Evolutionary conservation across 2,329 filamentous ascomycete species (phyloP), one percentile per base, ranked within the genome.

Genomic region (Penicillium janthinellum): DNA sequence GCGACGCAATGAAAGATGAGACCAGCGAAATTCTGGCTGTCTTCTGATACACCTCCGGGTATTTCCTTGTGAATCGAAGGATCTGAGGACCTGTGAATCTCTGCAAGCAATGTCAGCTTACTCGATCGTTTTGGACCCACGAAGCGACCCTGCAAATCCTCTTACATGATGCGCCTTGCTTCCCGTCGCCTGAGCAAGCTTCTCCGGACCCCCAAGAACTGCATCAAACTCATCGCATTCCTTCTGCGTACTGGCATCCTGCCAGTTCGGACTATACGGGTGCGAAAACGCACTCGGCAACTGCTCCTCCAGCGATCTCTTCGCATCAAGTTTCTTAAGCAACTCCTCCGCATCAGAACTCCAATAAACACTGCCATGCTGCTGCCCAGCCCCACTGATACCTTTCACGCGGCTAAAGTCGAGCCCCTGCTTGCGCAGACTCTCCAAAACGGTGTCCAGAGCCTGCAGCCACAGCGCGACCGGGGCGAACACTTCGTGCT

Each of bases 1-100:
- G 77, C 0, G 94, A 97, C 2, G 94, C 93, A 54, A 98, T 83
- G 82, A 96, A 99, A 0, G 94, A 97, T 0, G 94, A 98, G 14
- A 97, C 93, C 48, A 98, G 88, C 1, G 92, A 96, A 72, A 99
- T 96, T 58, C 92, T 88, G 11, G 87, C 83, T 0, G 95, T 96
- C 34, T 86, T 84, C 62, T 84, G 83, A 77, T 98, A 98, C 66
- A 92, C 89, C 4, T 90, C 84, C 0, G 94, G 91, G 65, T 93
- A 86, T 65, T 90, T 90, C 58, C 87, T 85, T 66, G 89, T 88
- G 75, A 97, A 92, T 12, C 93, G 87, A 77, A 97, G 86, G 70
- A 99, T 98, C 77, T 99, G 95, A 3, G 92, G 90, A n/a, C 95
- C 95, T 28, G 94, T 98, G 80, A 99, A 99, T 63, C 95, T 90